Base-by-base conservation (phyloP, 2,329 filamentous ascomycete genomes). In the Aureobasidium uvarum region DNA sequence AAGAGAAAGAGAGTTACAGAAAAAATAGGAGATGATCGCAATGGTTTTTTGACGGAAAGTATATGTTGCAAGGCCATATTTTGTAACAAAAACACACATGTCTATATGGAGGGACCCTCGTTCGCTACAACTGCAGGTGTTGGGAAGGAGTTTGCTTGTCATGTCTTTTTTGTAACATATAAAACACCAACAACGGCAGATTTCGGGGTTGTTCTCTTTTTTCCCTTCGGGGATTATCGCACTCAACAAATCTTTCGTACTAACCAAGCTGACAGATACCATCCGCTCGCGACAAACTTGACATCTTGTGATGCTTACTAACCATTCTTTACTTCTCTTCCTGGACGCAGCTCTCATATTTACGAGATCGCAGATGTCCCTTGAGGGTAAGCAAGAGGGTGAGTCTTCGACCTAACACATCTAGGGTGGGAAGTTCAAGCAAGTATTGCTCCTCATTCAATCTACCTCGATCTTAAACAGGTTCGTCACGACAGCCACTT, bases 131-230 rank as follows among this genome's bases (percentile, higher is more conserved):
- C 23, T 50, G 46, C 48, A 31, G 25, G 48, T 31, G 25, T 33
- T 7, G 48, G 28, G 48, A 31, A 46, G 20, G 18, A 48, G 23
- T n/a, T 31, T 18, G 31, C 23, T 50, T 18, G 18, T 33, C 48
- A 31, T 51, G 25, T 50, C 28, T 51, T 48, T 25, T 50, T 10
- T 51, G 48, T 51, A 51, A 33, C 10, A 51, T 33, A 51, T 51
- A 51, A 51, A 51, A 51, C 48, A 51, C 7, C 48, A 51, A 51
- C 25, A 51, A 51, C 48, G 48, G 48, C 48, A 51, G 48, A 51
- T 51, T 51, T 51, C 25, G 25, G 48, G 48, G 46, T 28, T 50
- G 25, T 31, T 51, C 16, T 31, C 16, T 33, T 33, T 31, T n/a
- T 14, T 10, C 45, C 25, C 25, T 28, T 16, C 31, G 48, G 48